Percentiles rank a stretch among this genome's conserved stretches.
Conservation (phyloP, 2,329 filamentous ascomycete genomes). For the Rhynchosporium secalis region DNA sequence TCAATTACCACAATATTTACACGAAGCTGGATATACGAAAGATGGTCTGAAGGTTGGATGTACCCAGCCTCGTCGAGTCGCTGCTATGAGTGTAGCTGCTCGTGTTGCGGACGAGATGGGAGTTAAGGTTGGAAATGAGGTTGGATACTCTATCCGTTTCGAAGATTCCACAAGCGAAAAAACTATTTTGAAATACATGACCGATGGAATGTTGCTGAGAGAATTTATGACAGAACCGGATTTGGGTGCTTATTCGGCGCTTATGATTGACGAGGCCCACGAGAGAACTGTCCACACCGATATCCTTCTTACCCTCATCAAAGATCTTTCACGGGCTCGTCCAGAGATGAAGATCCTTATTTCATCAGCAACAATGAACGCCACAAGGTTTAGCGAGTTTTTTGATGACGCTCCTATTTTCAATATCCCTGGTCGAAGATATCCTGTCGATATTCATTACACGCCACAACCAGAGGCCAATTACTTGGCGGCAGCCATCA, state of each 20-base stretch:
- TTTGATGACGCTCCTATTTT: slow-evolving; percentile 94
- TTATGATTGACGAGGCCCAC: slow-evolving; percentile 98
- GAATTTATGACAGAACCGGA: slow-evolving; percentile 90
- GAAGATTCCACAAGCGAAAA: slow-evolving; percentile 91
- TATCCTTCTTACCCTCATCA: slow-evolving; percentile 82
- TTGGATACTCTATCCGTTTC: slow-evolving; percentile 93
- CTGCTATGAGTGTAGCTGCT: slow-evolving; percentile 95
- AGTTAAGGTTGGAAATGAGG: slow-evolving; percentile 84
- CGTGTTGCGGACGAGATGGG: slow-evolving; percentile 95
- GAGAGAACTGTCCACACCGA: slow-evolving; percentile 90
- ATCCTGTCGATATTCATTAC: slow-evolving; percentile 89
- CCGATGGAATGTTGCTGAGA: slow-evolving; percentile 89
- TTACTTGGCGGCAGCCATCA: slow-evolving; percentile 87
- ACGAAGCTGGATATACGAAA: slow-evolving; percentile 88
- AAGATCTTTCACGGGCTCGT: slow-evolving; percentile 80
- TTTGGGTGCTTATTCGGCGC: slow-evolving; percentile 74
- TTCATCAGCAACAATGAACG: slow-evolving; percentile 92
- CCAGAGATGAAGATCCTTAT: slow-evolving; percentile 89
- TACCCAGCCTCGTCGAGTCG: slow-evolving; percentile 91
- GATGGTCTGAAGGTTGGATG: slow-evolving; percentile 83
- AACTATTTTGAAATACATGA: slow-evolving; percentile 94
- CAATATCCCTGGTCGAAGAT: slow-evolving; percentile 86
- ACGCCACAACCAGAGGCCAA: slow-evolving; percentile 90
- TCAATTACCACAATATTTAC: slow-evolving; percentile 88
- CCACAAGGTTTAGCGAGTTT: slow-evolving; percentile 86